Percentiles rank a stretch among this genome's conserved stretches.
phyloP scores from a whole-genome alignment of 2,329 filamentous ascomycete genomes.

The Aureobasidium namibiae region DNA sequence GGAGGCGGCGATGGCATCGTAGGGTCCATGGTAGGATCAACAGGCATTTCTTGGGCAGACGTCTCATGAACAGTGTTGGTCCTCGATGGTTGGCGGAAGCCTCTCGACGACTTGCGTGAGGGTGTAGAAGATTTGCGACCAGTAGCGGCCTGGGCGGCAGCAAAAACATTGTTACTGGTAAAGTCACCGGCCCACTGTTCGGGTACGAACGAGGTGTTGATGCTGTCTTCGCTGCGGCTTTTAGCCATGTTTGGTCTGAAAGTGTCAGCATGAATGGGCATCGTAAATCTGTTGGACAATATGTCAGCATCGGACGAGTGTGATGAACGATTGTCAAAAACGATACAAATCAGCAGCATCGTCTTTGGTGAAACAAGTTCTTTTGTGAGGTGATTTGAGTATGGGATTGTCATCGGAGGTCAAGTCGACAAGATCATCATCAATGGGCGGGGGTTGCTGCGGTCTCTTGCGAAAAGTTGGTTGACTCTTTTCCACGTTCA shows the following conservation, averaged over 20 bases:
- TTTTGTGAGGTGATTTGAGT: background rate
- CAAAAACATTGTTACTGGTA: constrained; percentile 32
- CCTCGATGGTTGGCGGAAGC: background rate
- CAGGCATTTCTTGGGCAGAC: background rate
- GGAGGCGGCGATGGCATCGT: constrained; percentile 12
- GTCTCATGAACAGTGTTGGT: background rate
- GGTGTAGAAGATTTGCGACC: constrained; percentile 19
- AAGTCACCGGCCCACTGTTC: constrained; percentile 40
- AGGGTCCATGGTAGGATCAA: background rate
- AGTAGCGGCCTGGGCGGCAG: constrained; percentile 19
- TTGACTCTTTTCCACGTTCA: background rate
- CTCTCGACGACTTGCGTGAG: constrained; percentile 11
- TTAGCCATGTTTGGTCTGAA: constrained; percentile 27
- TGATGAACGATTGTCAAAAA: background rate
- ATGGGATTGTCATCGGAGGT: background rate
- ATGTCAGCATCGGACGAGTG: constrained; percentile 10
- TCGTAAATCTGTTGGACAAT: constrained; percentile 23
- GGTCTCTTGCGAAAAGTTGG: background rate
- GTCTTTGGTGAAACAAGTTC: constrained; percentile 5
- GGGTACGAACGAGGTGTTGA: constrained; percentile 42
- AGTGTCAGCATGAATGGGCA: constrained; percentile 19
- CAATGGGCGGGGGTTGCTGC: background rate
- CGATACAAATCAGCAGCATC: constrained; percentile 5
- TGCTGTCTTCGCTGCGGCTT: constrained; percentile 40
- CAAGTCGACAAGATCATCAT: background rate